A percentile compares a stretch with the other conserved stretches of the same genome.
Evolutionary conservation across 805 yeast genomes (phyloP).

Genomic region (Maudiozyma serrabonitensis): DNA sequence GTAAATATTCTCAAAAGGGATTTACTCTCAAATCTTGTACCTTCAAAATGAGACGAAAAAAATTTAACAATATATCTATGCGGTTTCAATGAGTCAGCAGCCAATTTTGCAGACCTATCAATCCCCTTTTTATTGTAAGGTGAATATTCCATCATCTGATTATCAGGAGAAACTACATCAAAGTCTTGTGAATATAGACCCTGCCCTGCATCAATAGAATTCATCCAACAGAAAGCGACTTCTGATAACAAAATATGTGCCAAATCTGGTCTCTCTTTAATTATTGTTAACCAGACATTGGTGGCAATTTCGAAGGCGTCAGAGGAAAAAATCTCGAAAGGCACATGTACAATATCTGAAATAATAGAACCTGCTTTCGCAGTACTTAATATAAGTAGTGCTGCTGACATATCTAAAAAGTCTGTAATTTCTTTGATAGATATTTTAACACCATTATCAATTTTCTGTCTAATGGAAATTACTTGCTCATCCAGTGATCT

Average conservation of each 20-base stretch:
- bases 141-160: slow-evolving; percentile 72
- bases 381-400: slow-evolving; percentile 32
- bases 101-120: slow-evolving; percentile 40
- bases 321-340: slow-evolving; percentile 58
- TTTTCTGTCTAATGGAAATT: slow-evolving; percentile 12
- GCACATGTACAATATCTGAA: slow-evolving; percentile 49
- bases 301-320: slow-evolving; percentile 53
- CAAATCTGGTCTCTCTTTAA: slow-evolving; percentile 53
- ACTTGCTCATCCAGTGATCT: slow-evolving; percentile 13
- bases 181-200: slow-evolving; percentile 56
- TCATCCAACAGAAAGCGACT: slow-evolving; percentile 60
- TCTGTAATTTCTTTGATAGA: slow-evolving; percentile 30
- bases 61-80: slow-evolving; percentile 61
- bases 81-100: slow-evolving; percentile 46
- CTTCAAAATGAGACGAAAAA: slow-evolving; percentile 69
- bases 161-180: slow-evolving; percentile 54
- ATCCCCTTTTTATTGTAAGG: slow-evolving; percentile 65
- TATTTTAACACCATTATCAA: slow-evolving; percentile 15
- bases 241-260: slow-evolving; percentile 58
- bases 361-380: slow-evolving; percentile 33
- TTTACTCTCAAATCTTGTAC: slow-evolving; percentile 61
- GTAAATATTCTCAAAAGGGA: slow-evolving; percentile 64
- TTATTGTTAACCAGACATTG: slow-evolving; percentile 71
- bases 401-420: slow-evolving; percentile 37
- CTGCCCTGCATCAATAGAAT: slow-evolving; percentile 42